A percentile compares a stretch with the other conserved stretches of the same genome.
Evolutionary conservation across 2,329 filamentous ascomycete genomes (phyloP).

Genomic region (Nemania sp.): DNA sequence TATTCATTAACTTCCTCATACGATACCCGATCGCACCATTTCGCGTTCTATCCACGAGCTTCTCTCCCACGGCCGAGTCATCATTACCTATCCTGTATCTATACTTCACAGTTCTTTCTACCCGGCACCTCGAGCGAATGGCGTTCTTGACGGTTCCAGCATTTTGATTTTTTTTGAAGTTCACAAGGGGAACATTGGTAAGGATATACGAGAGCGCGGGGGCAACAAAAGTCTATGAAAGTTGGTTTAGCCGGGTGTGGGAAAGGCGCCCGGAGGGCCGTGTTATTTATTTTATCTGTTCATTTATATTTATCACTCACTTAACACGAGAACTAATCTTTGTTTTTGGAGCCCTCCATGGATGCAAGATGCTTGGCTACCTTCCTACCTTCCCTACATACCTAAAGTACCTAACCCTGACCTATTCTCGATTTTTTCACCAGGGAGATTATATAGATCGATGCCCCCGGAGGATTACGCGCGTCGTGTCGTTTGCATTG

Average conservation of each 20-base stretch:
- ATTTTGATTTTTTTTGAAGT: slow-evolving; percentile 1
- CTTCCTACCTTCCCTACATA: too few relatives aligned
- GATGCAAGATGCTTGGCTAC: too few relatives aligned
- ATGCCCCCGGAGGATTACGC: too few relatives aligned
- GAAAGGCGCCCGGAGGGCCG: slow-evolving; percentile 17
- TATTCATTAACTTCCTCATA: background rate
- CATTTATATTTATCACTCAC: slow-evolving; percentile 1
- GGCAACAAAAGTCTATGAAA: slow-evolving; percentile 15
- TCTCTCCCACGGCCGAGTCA: background rate
- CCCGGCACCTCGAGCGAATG: slow-evolving; percentile 9
- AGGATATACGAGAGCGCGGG: slow-evolving; percentile 18
- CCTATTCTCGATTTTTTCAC: too few relatives aligned
- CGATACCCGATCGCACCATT: slow-evolving; percentile 1
- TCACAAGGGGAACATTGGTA: background rate
- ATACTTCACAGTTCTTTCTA: slow-evolving; percentile 2
- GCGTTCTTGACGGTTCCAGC: slow-evolving; percentile 14
- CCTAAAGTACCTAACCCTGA: too few relatives aligned
- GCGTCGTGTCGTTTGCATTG: too few relatives aligned
- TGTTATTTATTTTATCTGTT: background rate
- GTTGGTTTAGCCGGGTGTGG: slow-evolving; percentile 11
- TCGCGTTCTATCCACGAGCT: background rate
- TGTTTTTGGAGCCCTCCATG: too few relatives aligned
- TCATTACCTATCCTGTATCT: slow-evolving; percentile 15
- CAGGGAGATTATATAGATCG: too few relatives aligned
- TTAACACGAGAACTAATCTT: too few relatives aligned